phyloP scores from a whole-genome alignment of 2,329 filamentous ascomycete species.

The Ophiocordyceps camponoti-floridani region DNA sequence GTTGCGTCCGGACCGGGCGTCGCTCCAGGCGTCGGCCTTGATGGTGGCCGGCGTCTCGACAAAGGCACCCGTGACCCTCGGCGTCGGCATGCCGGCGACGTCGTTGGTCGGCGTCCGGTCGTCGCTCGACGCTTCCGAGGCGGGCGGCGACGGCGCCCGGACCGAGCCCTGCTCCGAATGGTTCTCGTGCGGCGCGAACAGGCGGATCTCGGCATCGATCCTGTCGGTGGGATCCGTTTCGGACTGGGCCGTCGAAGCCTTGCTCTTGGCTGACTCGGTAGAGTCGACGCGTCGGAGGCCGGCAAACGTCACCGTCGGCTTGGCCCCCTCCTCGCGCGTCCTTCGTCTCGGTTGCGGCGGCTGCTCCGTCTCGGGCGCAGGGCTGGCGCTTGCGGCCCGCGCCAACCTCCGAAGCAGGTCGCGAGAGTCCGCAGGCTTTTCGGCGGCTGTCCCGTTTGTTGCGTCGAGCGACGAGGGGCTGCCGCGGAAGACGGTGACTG shows the following conservation, averaged over 20 bases:
- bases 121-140: conserved; percentile 15
- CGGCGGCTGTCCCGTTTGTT: background rate
- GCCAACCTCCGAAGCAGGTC: conserved; percentile 32
- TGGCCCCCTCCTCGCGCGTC: conserved; percentile 6
- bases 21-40: conserved; percentile 12
- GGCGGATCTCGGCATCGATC: conserved; percentile 35
- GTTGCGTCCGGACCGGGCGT: conserved; percentile 4
- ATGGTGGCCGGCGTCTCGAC: conserved; percentile 35
- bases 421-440: conserved; percentile 17
- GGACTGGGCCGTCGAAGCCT: conserved; percentile 30
- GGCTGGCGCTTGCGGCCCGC: conserved; percentile 27
- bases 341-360: background rate
- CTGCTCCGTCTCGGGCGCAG: conserved; percentile 5
- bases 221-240: conserved; percentile 37
- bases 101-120: conserved; percentile 5
- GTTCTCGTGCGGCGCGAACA: conserved; percentile 36
- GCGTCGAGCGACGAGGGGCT: conserved; percentile 2
- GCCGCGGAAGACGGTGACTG: conserved; percentile 20
- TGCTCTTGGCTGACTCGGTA: conserved; percentile 27
- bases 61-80: conserved; percentile 35
- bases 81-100: conserved; percentile 17
- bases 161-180: conserved; percentile 37
- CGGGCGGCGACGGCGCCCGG: conserved; percentile 25
- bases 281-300: conserved; percentile 24
- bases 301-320: conserved; percentile 25